Conservation (phyloP, 371 early-diverging fungal species). For the Mortierella sp. region DNA sequence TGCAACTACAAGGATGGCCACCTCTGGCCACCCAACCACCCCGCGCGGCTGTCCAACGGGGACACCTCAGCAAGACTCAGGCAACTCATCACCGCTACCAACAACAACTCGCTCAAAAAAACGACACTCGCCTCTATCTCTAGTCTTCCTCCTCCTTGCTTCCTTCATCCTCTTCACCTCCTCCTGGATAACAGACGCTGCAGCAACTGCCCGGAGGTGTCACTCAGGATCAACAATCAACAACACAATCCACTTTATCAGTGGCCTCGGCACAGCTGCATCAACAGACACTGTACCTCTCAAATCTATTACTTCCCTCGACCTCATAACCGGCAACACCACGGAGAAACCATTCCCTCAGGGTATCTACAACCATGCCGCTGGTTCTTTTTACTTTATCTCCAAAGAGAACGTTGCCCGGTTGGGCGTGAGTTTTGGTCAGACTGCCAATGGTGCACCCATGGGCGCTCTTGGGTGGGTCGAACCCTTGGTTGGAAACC, state of each 20-base stretch:
- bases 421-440: slow-evolving; percentile 45
- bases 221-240: slow-evolving; percentile 34
- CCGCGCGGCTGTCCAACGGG: neutral
- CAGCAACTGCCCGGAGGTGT: slow-evolving; percentile 13
- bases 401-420: neutral
- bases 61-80: neutral
- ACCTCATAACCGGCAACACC: slow-evolving; percentile 23
- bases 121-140: neutral
- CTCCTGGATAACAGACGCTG: slow-evolving; percentile 2
- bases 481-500: slow-evolving; percentile 15
- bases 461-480: slow-evolving; percentile 28
- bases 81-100: too few species aligned
- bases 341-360: slow-evolving; percentile 10
- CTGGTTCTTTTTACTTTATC: neutral
- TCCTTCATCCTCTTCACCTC: slow-evolving; percentile 6
- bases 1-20: slow-evolving; percentile 1
- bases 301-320: slow-evolving; percentile 24
- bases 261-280: slow-evolving; percentile 24
- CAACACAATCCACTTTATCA: slow-evolving; percentile 39
- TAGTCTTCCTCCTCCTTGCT: slow-evolving; percentile 1
- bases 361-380: slow-evolving; percentile 32
- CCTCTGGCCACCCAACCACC: neutral
- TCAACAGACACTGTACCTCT: neutral
- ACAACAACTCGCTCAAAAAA: neutral
- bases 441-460: neutral